Percentiles rank a stretch among this genome's conserved stretches.
phyloP scores from a whole-genome alignment of 305 asterid genomes.

The Petunia hybrid region DNA sequence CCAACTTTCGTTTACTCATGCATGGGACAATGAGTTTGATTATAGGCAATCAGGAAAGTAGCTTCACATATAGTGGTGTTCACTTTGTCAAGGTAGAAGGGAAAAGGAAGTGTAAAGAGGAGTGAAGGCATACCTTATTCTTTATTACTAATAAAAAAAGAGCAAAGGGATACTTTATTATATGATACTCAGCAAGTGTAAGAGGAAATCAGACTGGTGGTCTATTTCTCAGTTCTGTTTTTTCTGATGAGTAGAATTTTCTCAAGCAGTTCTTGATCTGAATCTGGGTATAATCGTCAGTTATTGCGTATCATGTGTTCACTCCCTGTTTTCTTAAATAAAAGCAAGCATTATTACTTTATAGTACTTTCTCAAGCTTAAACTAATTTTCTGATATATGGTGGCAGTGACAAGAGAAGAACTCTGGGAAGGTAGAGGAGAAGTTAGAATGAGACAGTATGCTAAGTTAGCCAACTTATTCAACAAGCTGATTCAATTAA shows the following conservation, averaged over 20 bases:
- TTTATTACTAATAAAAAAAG: no score
- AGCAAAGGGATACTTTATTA: neutral
- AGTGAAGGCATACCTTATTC: neutral
- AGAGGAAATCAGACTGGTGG: neutral
- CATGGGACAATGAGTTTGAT: neutral
- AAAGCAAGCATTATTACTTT: neutral
- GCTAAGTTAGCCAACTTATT: conserved; percentile 4
- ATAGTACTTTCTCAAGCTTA: neutral
- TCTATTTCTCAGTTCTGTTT: neutral
- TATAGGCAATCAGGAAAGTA: conserved; percentile 23
- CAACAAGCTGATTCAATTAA: neutral
- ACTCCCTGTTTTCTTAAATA: neutral
- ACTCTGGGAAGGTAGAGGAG: neutral
- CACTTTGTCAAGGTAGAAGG: neutral
- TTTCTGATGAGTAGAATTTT: neutral
- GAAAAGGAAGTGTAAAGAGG: conserved; percentile 13
- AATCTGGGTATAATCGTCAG: conserved; percentile 1
- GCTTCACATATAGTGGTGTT: conserved; percentile 22
- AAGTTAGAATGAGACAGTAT: conserved; percentile 20
- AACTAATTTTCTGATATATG: neutral
- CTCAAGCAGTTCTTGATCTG: conserved; percentile 17
- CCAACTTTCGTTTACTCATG: neutral
- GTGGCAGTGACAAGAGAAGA: neutral
- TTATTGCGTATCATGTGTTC: conserved; percentile 9
- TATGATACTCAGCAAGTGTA: neutral